Evolutionary conservation across 306 rosid species (phyloP), one percentile per base, ranked within the genome.

Genomic region (Cicer cuneatum): DNA sequence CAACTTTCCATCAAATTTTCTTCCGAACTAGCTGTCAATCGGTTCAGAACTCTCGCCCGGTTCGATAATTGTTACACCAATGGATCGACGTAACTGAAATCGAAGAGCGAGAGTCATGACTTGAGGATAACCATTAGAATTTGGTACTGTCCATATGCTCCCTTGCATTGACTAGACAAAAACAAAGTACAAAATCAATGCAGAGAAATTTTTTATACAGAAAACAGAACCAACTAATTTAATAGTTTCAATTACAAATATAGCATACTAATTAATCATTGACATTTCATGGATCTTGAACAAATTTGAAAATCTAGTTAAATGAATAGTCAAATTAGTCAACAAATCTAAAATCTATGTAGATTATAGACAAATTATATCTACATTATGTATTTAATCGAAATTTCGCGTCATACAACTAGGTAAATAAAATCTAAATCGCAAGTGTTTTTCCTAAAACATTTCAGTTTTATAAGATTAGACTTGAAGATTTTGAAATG

Each of bases 151-250:
- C 87, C 87, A 77, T 71, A 93, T 89, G 78, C 82, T 93, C 49
- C 98, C 98, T 85, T 88, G 93, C 97, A 93, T 93, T 83, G 85
- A 40, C 97, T 93, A 24, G 89, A 74, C 72, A 75, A 41, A 9
- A 61, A 40, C 45, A 64, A 38, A 15, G 19, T 5, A 42, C 10
- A 73, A 72, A 43, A 19, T 71, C 51, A 80, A 73, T 56, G 11
- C 29, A 45, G 33, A 14, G n/a, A 70, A 21, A 61, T 49, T 33
- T 45, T 16, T 41, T 45, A 33, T 57, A 7, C 47, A 51, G 10
- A 69, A 29, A 69, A 52, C 14, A 51, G 62, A 46, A 51, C 16
- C 21, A 14, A 35, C 16, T 43, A 65, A 56, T 49, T 8, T 6
- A 13, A 71, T n/a, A 43, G 43, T 67, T 80, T 19, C 12, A 46